Evolutionary conservation across 1,284 basidiomycete species (phyloP).

Genomic region (Sporisorium reilianum): DNA sequence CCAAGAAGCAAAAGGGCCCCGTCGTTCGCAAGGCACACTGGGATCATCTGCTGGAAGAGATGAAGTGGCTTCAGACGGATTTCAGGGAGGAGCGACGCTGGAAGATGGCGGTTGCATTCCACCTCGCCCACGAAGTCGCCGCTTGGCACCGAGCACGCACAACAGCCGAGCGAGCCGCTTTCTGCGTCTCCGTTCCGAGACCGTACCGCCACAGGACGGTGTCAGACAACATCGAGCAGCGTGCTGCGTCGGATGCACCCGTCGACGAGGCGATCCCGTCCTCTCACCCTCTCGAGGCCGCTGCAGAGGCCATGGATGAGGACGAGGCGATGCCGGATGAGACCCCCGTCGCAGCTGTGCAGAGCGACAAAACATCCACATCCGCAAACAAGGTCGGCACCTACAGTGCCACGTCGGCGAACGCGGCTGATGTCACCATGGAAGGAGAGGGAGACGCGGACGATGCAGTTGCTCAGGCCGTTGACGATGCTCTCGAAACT

Average conservation of each 20-base stretch:
- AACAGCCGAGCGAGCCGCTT: slow-evolving; percentile 76
- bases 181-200: slow-evolving; percentile 72
- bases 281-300: slow-evolving; percentile 2
- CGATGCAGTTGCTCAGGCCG: slow-evolving; percentile 52
- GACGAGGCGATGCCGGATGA: slow-evolving; percentile 38
- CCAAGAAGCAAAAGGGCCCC: slow-evolving; percentile 90
- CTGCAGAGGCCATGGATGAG: not conserved
- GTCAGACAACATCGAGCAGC: slow-evolving; percentile 40
- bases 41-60: slow-evolving; percentile 96
- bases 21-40: slow-evolving; percentile 87
- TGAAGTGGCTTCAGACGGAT: slow-evolving; percentile 98
- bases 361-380: not conserved
- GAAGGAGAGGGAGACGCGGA: slow-evolving; percentile 60
- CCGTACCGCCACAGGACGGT: slow-evolving; percentile 29
- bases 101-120: slow-evolving; percentile 88
- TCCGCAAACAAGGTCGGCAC: slow-evolving; percentile 3
- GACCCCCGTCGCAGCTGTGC: not conserved
- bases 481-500: slow-evolving; percentile 54
- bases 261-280: not conserved
- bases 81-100: slow-evolving; percentile 93
- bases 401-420: not conserved
- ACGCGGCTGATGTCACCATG: slow-evolving; percentile 27
- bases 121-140: slow-evolving; percentile 83
- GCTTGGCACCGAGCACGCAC: slow-evolving; percentile 85
- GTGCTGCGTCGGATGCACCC: slow-evolving; percentile 3